Percentiles rank a stretch among this genome's conserved stretches.
These are phyloP conservation scores for Hymenoscyphus fructigenus DNA, from an alignment of 2,329 filamentous ascomycete genomes.

Conservation along the genomic window DNA sequence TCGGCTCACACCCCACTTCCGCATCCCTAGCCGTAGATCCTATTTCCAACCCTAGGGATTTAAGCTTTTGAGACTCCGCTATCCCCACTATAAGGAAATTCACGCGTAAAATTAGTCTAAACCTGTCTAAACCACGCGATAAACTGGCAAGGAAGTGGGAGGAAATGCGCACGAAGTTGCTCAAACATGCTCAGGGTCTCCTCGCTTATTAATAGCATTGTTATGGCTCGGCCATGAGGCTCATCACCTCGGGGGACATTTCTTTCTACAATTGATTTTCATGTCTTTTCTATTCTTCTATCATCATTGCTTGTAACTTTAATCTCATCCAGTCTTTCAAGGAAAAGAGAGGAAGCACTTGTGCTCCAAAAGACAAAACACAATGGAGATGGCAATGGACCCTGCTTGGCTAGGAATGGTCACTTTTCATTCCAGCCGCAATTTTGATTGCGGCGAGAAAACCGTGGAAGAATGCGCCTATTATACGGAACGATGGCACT, in stretches of 20 bases:
- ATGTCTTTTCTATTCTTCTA: no score
- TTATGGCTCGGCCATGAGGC: background rate
- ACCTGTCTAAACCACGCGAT: no score
- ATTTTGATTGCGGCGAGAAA: constrained; percentile 26
- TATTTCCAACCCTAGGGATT: no score
- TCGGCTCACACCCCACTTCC: background rate
- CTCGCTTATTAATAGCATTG: background rate
- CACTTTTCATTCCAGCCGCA: constrained; percentile 41
- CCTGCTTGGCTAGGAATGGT: constrained; percentile 43
- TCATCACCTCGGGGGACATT: background rate
- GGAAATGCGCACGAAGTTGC: no score
- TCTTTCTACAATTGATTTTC: no score
- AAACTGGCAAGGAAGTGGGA: no score
- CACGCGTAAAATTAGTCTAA: no score
- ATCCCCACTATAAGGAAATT: no score
- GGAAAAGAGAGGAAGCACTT: background rate
- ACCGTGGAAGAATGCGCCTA: background rate
- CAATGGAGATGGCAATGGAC: background rate
- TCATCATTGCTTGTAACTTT: background rate
- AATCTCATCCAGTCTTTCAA: background rate
- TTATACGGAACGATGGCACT: background rate
- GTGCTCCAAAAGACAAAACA: background rate
- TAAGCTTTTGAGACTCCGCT: no score
- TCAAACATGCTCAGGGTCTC: no score
- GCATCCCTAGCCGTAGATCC: background rate